phyloP scores from a whole-genome alignment of 371 early-diverging fungal genomes.

The Mucor velutinosus region DNA sequence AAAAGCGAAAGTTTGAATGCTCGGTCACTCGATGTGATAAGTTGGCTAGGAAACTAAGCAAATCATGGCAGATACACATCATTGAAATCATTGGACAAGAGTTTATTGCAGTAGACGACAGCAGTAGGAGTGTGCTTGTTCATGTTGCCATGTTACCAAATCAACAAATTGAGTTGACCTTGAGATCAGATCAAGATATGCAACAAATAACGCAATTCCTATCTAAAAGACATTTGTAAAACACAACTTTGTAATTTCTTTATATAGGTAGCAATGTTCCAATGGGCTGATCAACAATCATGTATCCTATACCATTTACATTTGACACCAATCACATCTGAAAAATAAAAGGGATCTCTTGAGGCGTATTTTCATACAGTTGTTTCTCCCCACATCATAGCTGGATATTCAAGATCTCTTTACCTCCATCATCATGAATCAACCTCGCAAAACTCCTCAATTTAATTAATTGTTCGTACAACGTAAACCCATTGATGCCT shows the following conservation, averaged over 20 bases:
- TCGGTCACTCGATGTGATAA: conserved; percentile 14
- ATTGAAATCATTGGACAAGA: conserved; percentile 40
- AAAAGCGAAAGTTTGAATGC: conserved; percentile 17
- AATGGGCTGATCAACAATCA: not conserved
- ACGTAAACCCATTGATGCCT: not conserved
- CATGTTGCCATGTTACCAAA: conserved; percentile 25
- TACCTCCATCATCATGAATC: no score
- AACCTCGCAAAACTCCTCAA: not conserved
- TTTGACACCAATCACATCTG: not conserved
- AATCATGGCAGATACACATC: conserved; percentile 22
- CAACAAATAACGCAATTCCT: conserved; percentile 11
- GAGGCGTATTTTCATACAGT: not conserved
- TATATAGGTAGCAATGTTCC: not conserved
- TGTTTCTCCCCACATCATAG: not conserved
- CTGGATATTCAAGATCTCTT: not conserved
- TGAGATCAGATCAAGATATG: conserved; percentile 9
- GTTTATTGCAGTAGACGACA: conserved; percentile 26
- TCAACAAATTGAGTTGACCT: conserved; percentile 18
- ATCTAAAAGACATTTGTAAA: conserved; percentile 8
- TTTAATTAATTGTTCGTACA: not conserved
- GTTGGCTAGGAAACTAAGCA: conserved; percentile 11
- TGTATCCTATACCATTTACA: not conserved
- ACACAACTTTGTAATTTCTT: not conserved
- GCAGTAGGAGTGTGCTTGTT: conserved; percentile 9
- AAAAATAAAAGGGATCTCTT: not conserved